Base-by-base conservation (phyloP, 139 green algal genomes). In the Spirogloea muscicola region DNA sequence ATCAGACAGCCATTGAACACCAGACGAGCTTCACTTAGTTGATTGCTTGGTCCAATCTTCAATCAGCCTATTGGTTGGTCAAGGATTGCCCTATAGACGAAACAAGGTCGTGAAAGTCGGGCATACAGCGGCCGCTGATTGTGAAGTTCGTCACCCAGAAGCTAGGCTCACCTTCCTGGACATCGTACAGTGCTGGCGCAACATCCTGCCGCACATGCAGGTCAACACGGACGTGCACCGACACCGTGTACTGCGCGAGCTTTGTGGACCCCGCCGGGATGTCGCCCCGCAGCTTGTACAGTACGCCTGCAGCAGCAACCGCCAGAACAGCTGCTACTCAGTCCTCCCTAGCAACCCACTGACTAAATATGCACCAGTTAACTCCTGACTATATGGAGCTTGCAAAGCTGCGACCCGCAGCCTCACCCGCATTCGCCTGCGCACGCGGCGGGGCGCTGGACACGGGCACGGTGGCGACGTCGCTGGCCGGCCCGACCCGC, bases 211-310 rank as follows among this genome's bases (percentile, higher is more conserved):
- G 33, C 34, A 81, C 63, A 10, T 62, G 52, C 38, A 81, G 65
- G 27, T 81, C 74, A 29, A 81, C 44, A 27, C 64, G 74, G 34
- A 25, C 66, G 33, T 46, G 68, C 13, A 80, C 74, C 2, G 74
- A 82, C 7, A 82, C 25, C 27, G 57, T 68, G 57, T 82, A 82
- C 33, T 72, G 46, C 33, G 68, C 70, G 36, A 81, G 18, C 68
- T 82, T 82, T 33, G 74, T 79, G 57, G 66, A 49, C 0, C 74
- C 74, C 18, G 74, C 74, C 16, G 74, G 52, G 68, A 82, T 82
- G 60, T 82, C 74, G 43, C 74, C 74, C 37, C 68, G 16, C 44
- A 82, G 42, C 58, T 82, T 82, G 38, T 66, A 55, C 13, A 82
- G 49, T 25, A 82, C 74, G 16, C 27, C n/a, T n/a, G n/a, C n/a